A percentile compares a stretch with the other conserved stretches of the same genome.
phyloP scores from a whole-genome alignment of 73 alveolate genomes.

The Paramecium biaurelia region DNA sequence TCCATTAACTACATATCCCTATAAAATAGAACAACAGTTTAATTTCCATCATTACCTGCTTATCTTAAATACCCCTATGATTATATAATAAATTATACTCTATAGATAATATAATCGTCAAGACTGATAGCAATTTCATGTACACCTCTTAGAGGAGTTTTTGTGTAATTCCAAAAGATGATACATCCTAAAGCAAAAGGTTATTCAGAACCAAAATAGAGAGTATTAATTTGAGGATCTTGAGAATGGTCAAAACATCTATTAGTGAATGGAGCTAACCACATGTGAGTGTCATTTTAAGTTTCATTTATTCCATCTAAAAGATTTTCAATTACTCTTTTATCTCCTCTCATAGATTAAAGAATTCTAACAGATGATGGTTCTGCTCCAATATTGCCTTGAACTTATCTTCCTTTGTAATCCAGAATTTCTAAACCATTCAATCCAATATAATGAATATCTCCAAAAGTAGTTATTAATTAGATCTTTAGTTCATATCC shows the following conservation, averaged over 20 bases:
- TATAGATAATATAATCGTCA: conserved; percentile 77
- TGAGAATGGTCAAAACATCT: conserved; percentile 66
- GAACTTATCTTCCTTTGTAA: conserved; percentile 22
- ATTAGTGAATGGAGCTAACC: conserved; percentile 87
- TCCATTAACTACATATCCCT: background rate
- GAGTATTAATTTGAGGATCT: conserved; percentile 67
- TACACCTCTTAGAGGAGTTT: conserved; percentile 86
- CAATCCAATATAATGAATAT: conserved; percentile 82
- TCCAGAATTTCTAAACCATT: conserved; percentile 83
- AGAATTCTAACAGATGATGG: conserved; percentile 67
- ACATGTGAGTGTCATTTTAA: conserved; percentile 78
- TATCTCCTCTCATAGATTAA: conserved; percentile 75
- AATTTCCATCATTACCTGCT: conserved; percentile 27
- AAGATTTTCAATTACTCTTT: conserved; percentile 78
- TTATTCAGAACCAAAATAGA: conserved; percentile 66
- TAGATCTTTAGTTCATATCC: conserved; percentile 75
- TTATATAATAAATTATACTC: conserved; percentile 52
- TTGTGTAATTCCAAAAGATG: conserved; percentile 81
- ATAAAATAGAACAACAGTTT: conserved; percentile 1
- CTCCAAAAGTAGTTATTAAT: conserved; percentile 82
- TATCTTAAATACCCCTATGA: conserved; percentile 24
- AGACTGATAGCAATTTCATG: conserved; percentile 76
- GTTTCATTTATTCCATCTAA: conserved; percentile 81
- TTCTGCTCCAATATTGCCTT: conserved; percentile 65
- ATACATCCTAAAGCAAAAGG: conserved; percentile 71